phyloP scores from a whole-genome alignment of 495 filamentous ascomycete genomes.

The Entonaema liquescens region DNA sequence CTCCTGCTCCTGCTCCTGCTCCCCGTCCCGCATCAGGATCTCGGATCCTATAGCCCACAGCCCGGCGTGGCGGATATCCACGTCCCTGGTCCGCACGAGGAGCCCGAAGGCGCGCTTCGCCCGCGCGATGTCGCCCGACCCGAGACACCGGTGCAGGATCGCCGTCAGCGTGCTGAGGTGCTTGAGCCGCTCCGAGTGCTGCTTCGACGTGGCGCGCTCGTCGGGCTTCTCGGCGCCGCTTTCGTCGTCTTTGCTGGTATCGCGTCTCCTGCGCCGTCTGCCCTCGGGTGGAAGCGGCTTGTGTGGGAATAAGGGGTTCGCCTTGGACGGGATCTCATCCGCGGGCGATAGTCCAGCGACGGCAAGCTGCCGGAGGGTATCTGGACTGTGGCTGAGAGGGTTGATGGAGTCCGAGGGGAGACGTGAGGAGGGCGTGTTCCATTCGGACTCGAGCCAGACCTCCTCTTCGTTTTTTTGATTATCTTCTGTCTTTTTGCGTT shows the following conservation, averaged over 20 bases:
- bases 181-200: constrained; percentile 30
- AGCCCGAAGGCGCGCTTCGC: constrained; percentile 54
- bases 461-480: neutral
- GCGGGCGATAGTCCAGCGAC: constrained; percentile 49
- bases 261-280: constrained; percentile 13
- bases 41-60: constrained; percentile 56
- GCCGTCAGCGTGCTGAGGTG: constrained; percentile 48
- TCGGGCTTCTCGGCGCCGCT: neutral
- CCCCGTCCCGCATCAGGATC: constrained; percentile 53
- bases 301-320: constrained; percentile 55
- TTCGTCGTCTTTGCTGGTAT: constrained; percentile 4
- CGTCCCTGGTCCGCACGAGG: constrained; percentile 41
- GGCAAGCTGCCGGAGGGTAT: constrained; percentile 52
- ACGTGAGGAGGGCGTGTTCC: constrained; percentile 17
- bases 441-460: constrained; percentile 6
- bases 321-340: constrained; percentile 48
- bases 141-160: constrained; percentile 49
- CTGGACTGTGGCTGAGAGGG: constrained; percentile 55
- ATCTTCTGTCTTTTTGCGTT: constrained; percentile 15
- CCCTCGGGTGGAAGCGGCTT: constrained; percentile 37
- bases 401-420: constrained; percentile 52
- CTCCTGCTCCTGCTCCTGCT: constrained; percentile 14
- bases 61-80: constrained; percentile 51
- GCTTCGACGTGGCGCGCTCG: constrained; percentile 13
- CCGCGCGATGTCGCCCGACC: constrained; percentile 47